Percentiles rank a stretch among this genome's conserved stretches.
Conservation (phyloP, 495 filamentous ascomycete genomes). For the Penicillium subrubescens region DNA sequence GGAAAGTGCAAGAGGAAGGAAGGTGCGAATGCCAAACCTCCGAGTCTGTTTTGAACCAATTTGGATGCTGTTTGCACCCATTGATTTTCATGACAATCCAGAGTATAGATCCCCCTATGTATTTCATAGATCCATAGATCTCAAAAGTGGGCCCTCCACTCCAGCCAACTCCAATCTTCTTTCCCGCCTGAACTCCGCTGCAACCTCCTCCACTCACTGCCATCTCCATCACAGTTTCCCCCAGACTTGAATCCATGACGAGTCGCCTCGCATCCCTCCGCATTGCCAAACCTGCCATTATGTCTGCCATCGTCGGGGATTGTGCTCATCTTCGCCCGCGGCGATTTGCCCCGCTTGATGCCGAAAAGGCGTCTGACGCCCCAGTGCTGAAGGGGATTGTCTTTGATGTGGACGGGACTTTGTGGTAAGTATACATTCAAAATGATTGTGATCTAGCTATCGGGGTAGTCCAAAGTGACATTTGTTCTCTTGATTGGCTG, state of each 20-base stretch:
- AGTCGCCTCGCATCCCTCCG: slow-evolving; percentile 4
- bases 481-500: not conserved
- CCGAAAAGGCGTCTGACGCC: slow-evolving; percentile 32
- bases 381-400: slow-evolving; percentile 77
- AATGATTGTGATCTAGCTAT: not conserved
- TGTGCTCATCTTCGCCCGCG: slow-evolving; percentile 40
- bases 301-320: slow-evolving; percentile 26
- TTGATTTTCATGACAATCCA: not conserved
- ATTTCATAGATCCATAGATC: not conserved
- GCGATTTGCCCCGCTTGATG: slow-evolving; percentile 59
- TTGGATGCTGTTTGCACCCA: too few relatives aligned
- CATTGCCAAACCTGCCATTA: slow-evolving; percentile 19
- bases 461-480: not conserved
- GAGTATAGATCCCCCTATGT: not conserved
- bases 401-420: slow-evolving; percentile 93
- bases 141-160: not conserved
- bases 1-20: not conserved
- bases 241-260: slow-evolving; percentile 18
- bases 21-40: not conserved
- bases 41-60: too few relatives aligned
- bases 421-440: slow-evolving; percentile 65
- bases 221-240: slow-evolving; percentile 1
- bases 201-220: not conserved
- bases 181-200: not conserved
- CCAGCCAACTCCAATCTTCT: not conserved